Evolutionary conservation across 2,329 filamentous ascomycete species (phyloP).

Genomic region (Xylaria sp.): DNA sequence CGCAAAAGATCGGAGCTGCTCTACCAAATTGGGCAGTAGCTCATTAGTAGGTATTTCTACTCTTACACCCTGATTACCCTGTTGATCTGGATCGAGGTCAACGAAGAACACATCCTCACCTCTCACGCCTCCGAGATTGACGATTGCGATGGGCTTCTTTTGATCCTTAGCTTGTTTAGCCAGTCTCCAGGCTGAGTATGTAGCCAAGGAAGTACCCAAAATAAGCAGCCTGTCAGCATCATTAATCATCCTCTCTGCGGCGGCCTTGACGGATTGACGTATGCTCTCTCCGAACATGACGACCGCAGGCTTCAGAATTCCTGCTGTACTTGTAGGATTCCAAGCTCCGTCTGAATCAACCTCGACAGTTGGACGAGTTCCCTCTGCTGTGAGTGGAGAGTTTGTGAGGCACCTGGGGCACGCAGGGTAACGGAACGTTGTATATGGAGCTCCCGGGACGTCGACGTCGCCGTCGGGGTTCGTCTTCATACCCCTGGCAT

Average conservation of each 20-base stretch:
- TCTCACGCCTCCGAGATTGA: conserved; percentile 87
- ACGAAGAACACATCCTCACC: conserved; percentile 80
- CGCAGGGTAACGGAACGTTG: conserved; percentile 88
- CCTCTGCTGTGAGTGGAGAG: conserved; percentile 67
- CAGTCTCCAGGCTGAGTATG: conserved; percentile 93
- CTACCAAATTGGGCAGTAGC: conserved; percentile 67
- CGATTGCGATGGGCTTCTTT: conserved; percentile 84
- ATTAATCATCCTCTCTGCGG: conserved; percentile 84
- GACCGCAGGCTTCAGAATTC: conserved; percentile 90
- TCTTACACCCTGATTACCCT: conserved; percentile 64
- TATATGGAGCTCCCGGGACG: conserved; percentile 85
- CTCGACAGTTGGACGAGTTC: conserved; percentile 68
- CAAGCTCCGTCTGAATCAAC: conserved; percentile 86
- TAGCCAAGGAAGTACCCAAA: conserved; percentile 89
- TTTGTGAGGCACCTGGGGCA: conserved; percentile 81
- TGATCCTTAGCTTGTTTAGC: conserved; percentile 84
- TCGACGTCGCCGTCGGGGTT: conserved; percentile 98
- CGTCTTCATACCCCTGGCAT: conserved; percentile 76
- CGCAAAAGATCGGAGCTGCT: conserved; percentile 55
- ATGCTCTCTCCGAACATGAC: conserved; percentile 98
- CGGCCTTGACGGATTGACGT: conserved; percentile 71
- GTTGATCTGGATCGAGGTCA: conserved; percentile 63
- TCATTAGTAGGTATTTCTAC: conserved; percentile 68
- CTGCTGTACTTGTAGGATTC: conserved; percentile 72
- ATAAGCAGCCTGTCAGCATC: conserved; percentile 79